These are phyloP conservation scores for Diphasiastrum complanatum DNA, from an alignment of 83 land plant genomes.

Conservation along the genomic window DNA sequence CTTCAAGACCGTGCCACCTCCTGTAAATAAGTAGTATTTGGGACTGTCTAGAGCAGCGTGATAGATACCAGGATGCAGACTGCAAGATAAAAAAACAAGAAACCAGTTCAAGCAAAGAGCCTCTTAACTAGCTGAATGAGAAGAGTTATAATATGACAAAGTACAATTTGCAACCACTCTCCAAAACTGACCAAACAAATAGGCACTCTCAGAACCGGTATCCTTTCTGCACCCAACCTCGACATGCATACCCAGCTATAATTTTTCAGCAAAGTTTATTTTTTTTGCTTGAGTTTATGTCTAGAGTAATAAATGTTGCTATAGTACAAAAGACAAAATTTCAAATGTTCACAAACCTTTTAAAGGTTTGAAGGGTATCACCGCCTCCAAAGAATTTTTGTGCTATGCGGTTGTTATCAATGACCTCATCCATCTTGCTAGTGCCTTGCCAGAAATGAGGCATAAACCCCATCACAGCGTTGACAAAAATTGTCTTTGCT, in stretches of 20 bases:
- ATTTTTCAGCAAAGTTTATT: too few relatives aligned
- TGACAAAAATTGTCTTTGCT: slow-evolving; percentile 49
- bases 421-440: slow-evolving; percentile 48
- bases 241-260: too few relatives aligned
- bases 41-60: slow-evolving; percentile 40
- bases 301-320: not conserved
- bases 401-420: slow-evolving; percentile 41
- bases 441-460: slow-evolving; percentile 60
- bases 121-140: too few relatives aligned
- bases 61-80: slow-evolving; percentile 42
- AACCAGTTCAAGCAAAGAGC: too few relatives aligned
- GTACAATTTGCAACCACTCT: too few relatives aligned
- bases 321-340: not conserved
- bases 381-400: slow-evolving; percentile 58
- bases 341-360: slow-evolving; percentile 24
- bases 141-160: too few relatives aligned
- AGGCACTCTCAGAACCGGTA: too few relatives aligned
- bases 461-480: slow-evolving; percentile 56
- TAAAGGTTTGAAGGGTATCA: slow-evolving; percentile 48
- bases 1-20: slow-evolving; percentile 50
- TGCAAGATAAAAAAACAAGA: not conserved
- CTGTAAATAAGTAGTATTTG: slow-evolving; percentile 49
- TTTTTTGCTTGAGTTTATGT: too few relatives aligned
- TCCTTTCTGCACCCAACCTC: too few relatives aligned
- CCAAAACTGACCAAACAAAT: too few relatives aligned